phyloP scores from a whole-genome alignment of 768 basidiomycete genomes.

The Mycena venus region DNA sequence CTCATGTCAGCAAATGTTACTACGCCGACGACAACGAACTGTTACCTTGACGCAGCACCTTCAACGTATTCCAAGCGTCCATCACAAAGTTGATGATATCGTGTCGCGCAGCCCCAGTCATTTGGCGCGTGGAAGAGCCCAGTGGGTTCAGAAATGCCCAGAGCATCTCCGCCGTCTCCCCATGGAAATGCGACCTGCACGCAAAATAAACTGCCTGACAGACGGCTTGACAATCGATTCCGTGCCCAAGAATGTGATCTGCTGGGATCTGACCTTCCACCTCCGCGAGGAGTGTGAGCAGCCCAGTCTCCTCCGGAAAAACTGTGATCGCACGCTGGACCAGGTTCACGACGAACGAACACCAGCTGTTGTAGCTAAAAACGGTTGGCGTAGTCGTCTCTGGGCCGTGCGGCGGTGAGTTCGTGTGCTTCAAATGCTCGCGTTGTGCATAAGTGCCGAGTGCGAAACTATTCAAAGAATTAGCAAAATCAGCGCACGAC shows the following conservation, averaged over 20 bases:
- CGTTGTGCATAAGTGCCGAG: background rate
- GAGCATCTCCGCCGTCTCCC: no score
- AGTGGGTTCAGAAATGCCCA: no score
- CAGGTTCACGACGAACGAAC: conserved; percentile 14
- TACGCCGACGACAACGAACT: background rate
- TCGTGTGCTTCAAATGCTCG: no score
- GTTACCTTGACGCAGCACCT: conserved; percentile 10
- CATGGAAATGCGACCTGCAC: no score
- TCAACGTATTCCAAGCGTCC: conserved; percentile 6
- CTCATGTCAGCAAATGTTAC: background rate
- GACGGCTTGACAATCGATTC: background rate
- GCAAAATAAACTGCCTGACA: conserved; percentile 25
- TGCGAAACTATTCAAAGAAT: background rate
- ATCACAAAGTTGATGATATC: no score
- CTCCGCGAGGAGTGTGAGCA: background rate
- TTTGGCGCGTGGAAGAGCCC: no score
- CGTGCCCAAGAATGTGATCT: no score
- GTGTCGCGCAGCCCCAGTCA: no score
- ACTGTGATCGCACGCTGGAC: background rate
- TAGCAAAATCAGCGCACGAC: background rate
- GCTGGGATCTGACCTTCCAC: conserved; percentile 24
- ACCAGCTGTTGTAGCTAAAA: conserved; percentile 18
- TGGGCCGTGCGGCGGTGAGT: conserved; percentile 4
- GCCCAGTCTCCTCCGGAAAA: conserved; percentile 17
- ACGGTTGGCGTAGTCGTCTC: background rate